A percentile compares a stretch with the other conserved stretches of the same genome.
Conservation (phyloP, 2,329 filamentous ascomycete genomes). For the Tolypocladium ophioglossoides region DNA sequence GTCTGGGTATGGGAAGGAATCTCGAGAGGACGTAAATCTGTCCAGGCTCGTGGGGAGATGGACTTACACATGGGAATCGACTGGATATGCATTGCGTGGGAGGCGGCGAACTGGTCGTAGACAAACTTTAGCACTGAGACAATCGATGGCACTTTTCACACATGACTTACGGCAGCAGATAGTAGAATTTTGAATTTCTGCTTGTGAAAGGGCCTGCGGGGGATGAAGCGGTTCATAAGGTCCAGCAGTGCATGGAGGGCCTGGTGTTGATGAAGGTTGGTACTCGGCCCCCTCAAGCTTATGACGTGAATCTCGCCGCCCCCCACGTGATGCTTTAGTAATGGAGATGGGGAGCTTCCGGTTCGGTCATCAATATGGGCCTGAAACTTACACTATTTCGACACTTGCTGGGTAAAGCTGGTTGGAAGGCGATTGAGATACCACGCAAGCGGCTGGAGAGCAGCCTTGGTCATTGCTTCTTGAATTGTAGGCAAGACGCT, state of each 20-base stretch:
- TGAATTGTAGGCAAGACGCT: neutral
- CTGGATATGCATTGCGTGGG: constrained; percentile 64
- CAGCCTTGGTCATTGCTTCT: neutral
- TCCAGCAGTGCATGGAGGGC: constrained; percentile 8
- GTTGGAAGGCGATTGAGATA: no score
- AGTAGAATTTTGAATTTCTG: constrained; percentile 16
- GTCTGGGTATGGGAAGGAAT: neutral
- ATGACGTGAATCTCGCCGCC: neutral
- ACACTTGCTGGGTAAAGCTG: no score
- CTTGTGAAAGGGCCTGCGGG: constrained; percentile 22
- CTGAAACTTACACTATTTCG: no score
- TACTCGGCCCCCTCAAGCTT: neutral
- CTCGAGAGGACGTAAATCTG: no score
- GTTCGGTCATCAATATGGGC: neutral
- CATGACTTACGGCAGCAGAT: constrained; percentile 1
- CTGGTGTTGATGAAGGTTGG: constrained; percentile 3
- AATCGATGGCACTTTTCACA: neutral
- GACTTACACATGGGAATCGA: constrained; percentile 75
- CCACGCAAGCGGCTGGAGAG: neutral
- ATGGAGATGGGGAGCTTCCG: neutral
- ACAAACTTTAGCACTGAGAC: neutral
- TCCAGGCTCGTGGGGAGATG: no score
- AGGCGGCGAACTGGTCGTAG: constrained; percentile 4
- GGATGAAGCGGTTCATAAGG: constrained; percentile 32
- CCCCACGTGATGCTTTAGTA: constrained; percentile 1